These are phyloP conservation scores for Apiospora marii DNA, from an alignment of 2,329 filamentous ascomycete genomes.

Conservation along the genomic window DNA sequence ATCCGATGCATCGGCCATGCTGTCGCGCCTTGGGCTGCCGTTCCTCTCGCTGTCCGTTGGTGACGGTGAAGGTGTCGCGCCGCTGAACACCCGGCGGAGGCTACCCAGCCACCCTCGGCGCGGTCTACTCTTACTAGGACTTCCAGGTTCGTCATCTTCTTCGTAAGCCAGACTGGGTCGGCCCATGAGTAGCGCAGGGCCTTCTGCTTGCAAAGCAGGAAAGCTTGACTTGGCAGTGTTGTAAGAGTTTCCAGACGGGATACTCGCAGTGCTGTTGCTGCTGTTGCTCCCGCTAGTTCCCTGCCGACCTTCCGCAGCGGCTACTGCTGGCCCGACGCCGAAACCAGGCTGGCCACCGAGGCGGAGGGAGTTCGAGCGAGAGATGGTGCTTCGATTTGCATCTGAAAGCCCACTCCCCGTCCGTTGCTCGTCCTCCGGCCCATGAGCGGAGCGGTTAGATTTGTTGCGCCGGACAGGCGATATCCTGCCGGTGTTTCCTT, in stretches of 20 bases:
- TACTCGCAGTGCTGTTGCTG: conserved; percentile 45
- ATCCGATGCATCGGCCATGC: conserved; percentile 47
- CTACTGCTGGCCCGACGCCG: conserved; percentile 42
- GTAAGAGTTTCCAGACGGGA: conserved; percentile 42
- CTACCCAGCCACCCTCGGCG: conserved; percentile 73
- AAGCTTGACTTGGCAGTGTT: conserved; percentile 64
- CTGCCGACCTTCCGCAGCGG: conserved; percentile 39
- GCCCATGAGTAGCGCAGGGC: conserved; percentile 55
- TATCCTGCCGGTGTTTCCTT: conserved; percentile 30
- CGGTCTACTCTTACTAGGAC: conserved; percentile 65
- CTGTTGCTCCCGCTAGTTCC: conserved; percentile 45
- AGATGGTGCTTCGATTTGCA: conserved; percentile 55
- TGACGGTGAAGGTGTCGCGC: conserved; percentile 45
- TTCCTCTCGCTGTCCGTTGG: conserved; percentile 34
- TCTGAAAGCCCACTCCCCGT: conserved; percentile 67
- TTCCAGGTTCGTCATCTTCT: conserved; percentile 49
- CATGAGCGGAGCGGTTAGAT: conserved; percentile 38
- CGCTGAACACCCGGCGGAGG: conserved; percentile 68
- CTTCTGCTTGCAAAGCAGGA: conserved; percentile 59
- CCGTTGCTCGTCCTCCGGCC: conserved; percentile 56
- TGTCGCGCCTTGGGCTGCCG: conserved; percentile 41
- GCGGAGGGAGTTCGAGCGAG: conserved; percentile 48
- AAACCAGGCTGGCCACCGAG: conserved; percentile 38
- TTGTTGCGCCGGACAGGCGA: conserved; percentile 31
- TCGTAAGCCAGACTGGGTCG: conserved; percentile 42